Evolutionary conservation across 2,329 filamentous ascomycete genomes (phyloP).

Genomic region (Aspergillus fischeri): DNA sequence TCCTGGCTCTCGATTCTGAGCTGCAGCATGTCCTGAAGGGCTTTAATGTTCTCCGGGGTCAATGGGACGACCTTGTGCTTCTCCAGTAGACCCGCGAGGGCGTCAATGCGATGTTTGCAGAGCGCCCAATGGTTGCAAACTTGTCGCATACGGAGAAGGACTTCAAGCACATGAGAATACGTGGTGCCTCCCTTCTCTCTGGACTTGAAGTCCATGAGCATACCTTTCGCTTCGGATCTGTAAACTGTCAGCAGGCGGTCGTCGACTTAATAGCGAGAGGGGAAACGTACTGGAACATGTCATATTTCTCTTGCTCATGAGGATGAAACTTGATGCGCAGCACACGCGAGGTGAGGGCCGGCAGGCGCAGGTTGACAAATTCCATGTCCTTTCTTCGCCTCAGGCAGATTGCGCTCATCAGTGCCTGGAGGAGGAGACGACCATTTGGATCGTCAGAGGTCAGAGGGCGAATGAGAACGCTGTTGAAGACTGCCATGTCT

Average conservation of each 20-base stretch:
- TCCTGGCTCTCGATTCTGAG: conserved; percentile 76
- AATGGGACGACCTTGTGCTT: conserved; percentile 64
- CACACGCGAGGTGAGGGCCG: conserved; percentile 71
- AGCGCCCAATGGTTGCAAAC: conserved; percentile 87
- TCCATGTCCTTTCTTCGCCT: conserved; percentile 83
- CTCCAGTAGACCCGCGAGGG: conserved; percentile 67
- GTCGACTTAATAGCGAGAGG: background rate
- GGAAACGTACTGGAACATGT: conserved; percentile 60
- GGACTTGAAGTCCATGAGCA: conserved; percentile 57
- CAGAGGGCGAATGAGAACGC: conserved; percentile 65
- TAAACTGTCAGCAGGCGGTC: conserved; percentile 19
- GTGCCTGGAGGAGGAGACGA: conserved; percentile 63
- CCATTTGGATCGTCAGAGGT: conserved; percentile 54
- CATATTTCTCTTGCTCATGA: conserved; percentile 74
- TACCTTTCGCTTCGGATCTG: conserved; percentile 69
- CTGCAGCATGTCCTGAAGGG: conserved; percentile 71
- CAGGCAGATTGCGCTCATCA: conserved; percentile 78
- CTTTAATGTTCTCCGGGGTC: conserved; percentile 65
- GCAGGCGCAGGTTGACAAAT: conserved; percentile 77
- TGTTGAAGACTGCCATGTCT: conserved; percentile 68
- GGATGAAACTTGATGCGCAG: conserved; percentile 69
- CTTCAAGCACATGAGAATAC: conserved; percentile 74
- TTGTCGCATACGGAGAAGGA: conserved; percentile 77
- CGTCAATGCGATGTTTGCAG: conserved; percentile 67
- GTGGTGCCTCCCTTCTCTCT: conserved; percentile 47